Percentiles rank a stretch among this genome's conserved stretches.
These are phyloP conservation scores for Tilletiopsis washingtonensis DNA, from an alignment of 1,284 basidiomycete genomes.

Conservation along the genomic window DNA sequence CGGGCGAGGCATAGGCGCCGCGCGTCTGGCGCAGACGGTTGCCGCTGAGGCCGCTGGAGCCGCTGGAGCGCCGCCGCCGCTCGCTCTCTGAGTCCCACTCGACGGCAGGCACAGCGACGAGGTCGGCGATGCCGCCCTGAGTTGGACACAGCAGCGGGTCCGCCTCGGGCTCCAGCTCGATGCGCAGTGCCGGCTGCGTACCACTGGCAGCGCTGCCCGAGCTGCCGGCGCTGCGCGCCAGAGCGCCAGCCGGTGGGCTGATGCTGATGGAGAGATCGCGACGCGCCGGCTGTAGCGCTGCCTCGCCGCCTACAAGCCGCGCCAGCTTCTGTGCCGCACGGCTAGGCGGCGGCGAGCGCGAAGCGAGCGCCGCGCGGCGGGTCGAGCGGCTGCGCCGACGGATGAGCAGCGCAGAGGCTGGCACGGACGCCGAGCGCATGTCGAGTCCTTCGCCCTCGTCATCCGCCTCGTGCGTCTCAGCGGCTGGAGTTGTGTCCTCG, in stretches of 20 bases:
- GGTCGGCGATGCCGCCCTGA: constrained; percentile 1
- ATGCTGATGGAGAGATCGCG: too few species aligned
- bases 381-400: not conserved
- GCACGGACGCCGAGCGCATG: not conserved
- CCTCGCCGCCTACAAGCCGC: not conserved
- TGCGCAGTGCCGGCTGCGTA: not conserved
- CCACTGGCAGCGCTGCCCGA: not conserved
- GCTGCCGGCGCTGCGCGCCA: not conserved
- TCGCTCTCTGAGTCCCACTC: constrained; percentile 2
- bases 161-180: constrained; percentile 1
- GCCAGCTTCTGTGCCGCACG: not conserved
- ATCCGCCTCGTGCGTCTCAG: not conserved
- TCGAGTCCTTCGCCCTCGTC: constrained; percentile 1
- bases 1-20: not conserved
- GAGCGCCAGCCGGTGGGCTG: not conserved
- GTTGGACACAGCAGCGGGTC: constrained; percentile 1
- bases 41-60: too few species aligned
- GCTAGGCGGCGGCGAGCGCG: not conserved
- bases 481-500: not conserved
- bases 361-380: not conserved
- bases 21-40: not conserved
- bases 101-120: constrained; percentile 3
- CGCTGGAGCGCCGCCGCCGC: too few species aligned
- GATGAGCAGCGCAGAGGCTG: not conserved
- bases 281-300: not conserved